Evolutionary conservation across 371 early-diverging fungal species (phyloP).

Genomic region (Rhizomucor pusillus): DNA sequence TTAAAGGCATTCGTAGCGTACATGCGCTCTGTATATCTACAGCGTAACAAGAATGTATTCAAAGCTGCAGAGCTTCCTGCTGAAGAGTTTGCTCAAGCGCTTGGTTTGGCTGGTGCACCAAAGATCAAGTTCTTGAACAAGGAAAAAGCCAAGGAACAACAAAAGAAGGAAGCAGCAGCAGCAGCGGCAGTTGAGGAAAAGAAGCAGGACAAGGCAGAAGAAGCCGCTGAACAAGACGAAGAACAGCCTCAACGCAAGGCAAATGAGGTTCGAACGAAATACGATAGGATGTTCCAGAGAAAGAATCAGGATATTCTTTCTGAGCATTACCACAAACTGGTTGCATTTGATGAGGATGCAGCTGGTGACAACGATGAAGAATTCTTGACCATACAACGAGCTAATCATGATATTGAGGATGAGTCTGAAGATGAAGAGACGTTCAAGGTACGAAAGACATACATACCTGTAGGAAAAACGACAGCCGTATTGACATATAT

Average conservation of each 20-base stretch:
- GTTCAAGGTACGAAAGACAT: constrained; percentile 8
- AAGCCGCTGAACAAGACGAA: constrained; percentile 39
- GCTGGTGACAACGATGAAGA: constrained; percentile 56
- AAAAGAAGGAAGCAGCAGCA: constrained; percentile 13
- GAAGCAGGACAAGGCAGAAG: constrained; percentile 34
- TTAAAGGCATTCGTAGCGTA: constrained; percentile 89
- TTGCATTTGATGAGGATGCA: constrained; percentile 61
- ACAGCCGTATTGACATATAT: too few relatives aligned
- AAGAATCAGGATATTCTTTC: constrained; percentile 91
- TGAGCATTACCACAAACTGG: constrained; percentile 84
- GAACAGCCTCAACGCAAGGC: constrained; percentile 19
- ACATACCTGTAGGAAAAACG: too few relatives aligned
- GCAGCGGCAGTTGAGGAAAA: constrained; percentile 27
- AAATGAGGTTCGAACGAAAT: constrained; percentile 64
- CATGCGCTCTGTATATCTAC: constrained; percentile 86
- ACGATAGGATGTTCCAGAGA: constrained; percentile 89
- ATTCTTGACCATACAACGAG: constrained; percentile 80
- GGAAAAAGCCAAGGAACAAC: constrained; percentile 19
- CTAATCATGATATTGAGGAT: constrained; percentile 61
- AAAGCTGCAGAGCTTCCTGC: constrained; percentile 82
- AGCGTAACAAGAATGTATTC: constrained; percentile 86
- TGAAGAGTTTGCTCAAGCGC: constrained; percentile 82
- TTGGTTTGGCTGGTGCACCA: constrained; percentile 95
- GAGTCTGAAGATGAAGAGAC: constrained; percentile 46
- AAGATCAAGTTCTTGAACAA: constrained; percentile 85